Base-by-base conservation (phyloP, 225 moss, liverwort and hornwort genomes). In the Sphagnum contortum region DNA sequence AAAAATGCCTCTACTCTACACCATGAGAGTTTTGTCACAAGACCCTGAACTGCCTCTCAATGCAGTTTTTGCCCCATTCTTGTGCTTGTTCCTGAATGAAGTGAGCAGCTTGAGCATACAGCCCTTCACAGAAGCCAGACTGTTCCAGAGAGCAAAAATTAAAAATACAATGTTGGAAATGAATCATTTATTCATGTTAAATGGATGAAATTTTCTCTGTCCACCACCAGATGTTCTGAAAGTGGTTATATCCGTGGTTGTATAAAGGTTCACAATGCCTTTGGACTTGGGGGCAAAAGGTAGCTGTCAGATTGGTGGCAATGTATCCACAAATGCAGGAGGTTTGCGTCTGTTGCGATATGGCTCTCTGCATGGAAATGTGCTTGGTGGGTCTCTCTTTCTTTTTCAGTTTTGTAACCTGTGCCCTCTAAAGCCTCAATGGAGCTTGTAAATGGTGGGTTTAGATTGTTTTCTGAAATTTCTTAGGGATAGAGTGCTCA, bases 231-330 rank as follows among this genome's bases (percentile, higher is more conserved):
- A 29, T 29, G 29, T 29, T 29, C 29, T 29, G 29, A 29, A 29
- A 29, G 29, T 29, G 29, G 29, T 29, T 29, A 29, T 29, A 29
- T 29, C 29, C 29, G 29, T 29, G 29, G 51, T 57, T 77, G 68
- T 66, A 64, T 76, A 75, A 79, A 94, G 96, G 69, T 86, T 85
- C 65, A 84, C 84, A 66, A 93, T 98, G 93, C 96, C 96, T 46
- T 71, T 98, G 69, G 96, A 98, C 76, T 80, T 98, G 80, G 93
- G 96, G 78, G 96, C 93, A 6, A 98, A 98, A 75, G 96, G 96
- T 57, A 98, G 96, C 77, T 98, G 96, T 74, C 96, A 93, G 72
- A 93, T 98, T 81, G 96, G 96, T 72, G 96, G 96, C 61, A 98
- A 98, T 63, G 86, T 98, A 53, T 98, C 93, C 48, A 98, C 93